These are phyloP conservation scores for Plantago coronopus DNA, from an alignment of 305 asterid species.

Conservation along the genomic window DNA sequence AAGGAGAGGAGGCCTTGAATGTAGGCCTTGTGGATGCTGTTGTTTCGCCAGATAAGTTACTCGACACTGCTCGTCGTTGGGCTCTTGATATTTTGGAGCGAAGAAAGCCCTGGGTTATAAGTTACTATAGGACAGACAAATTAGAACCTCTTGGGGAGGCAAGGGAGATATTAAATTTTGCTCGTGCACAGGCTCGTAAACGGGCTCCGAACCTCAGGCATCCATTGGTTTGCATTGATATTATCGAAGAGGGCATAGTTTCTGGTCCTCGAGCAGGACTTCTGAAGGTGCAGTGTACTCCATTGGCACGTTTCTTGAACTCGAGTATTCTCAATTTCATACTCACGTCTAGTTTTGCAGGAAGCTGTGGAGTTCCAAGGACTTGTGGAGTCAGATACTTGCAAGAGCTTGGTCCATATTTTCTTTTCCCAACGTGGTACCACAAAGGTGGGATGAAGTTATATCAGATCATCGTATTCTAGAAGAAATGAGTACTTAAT, in stretches of 20 bases:
- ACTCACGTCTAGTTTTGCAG: conserved; percentile 38
- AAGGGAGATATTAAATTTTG: conserved; percentile 44
- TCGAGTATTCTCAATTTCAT: background rate
- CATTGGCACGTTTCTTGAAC: background rate
- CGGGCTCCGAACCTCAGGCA: conserved; percentile 74
- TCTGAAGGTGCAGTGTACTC: conserved; percentile 45
- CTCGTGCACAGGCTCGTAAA: conserved; percentile 68
- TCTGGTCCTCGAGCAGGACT: conserved; percentile 87
- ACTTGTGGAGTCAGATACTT: conserved; percentile 57
- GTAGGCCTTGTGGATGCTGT: conserved; percentile 87
- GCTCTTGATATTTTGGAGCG: conserved; percentile 73
- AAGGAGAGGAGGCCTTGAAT: conserved; percentile 79
- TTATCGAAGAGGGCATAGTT: conserved; percentile 78
- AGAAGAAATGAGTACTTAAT: too few species aligned
- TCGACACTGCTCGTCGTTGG: conserved; percentile 67
- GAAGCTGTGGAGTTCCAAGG: conserved; percentile 57
- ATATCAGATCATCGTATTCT: background rate
- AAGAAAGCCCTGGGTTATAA: conserved; percentile 78
- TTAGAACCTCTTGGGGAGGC: conserved; percentile 73
- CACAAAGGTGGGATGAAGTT: conserved; percentile 51
- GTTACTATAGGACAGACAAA: conserved; percentile 77
- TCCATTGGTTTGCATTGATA: conserved; percentile 84
- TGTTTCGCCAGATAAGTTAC: conserved; percentile 60
- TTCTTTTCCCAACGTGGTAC: conserved; percentile 86
- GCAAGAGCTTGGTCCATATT: conserved; percentile 84